Evolutionary conservation across 106 monocot genomes (phyloP).

Genomic region (Allium cepa): DNA sequence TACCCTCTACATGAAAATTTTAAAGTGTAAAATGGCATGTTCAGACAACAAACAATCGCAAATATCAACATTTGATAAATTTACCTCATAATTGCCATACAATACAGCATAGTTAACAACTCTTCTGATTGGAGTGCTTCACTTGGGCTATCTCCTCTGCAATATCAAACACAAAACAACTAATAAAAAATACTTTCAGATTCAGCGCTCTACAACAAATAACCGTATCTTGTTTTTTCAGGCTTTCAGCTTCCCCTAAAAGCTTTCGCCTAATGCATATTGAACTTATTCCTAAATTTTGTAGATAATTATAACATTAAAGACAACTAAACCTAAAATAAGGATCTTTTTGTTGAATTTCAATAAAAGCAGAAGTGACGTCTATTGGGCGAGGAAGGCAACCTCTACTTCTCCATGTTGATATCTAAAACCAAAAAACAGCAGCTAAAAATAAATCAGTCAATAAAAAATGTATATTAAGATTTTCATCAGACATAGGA

Average conservation of each 20-base stretch:
- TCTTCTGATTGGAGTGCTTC: slow-evolving; percentile 44
- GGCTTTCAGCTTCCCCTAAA: too few species aligned
- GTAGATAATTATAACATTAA: too few species aligned
- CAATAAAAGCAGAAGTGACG: slow-evolving; percentile 65
- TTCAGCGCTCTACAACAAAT: not conserved
- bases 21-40: too few species aligned
- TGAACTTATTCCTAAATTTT: too few species aligned
- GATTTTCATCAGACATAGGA: too few species aligned
- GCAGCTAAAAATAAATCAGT: not conserved
- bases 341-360: slow-evolving; percentile 83
- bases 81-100: slow-evolving; percentile 79
- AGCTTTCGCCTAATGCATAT: too few species aligned
- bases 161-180: slow-evolving; percentile 10
- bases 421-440: slow-evolving; percentile 34
- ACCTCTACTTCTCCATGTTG: slow-evolving; percentile 74
- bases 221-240: too few species aligned
- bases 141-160: slow-evolving; percentile 23
- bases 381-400: slow-evolving; percentile 61
- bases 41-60: not conserved
- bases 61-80: not conserved
- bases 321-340: slow-evolving; percentile 44
- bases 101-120: slow-evolving; percentile 73
- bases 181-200: not conserved
- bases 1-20: too few species aligned
- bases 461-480: too few species aligned